These are phyloP conservation scores for Blastomyces percursus DNA, from an alignment of 2,329 filamentous ascomycete species.

Conservation along the genomic window DNA sequence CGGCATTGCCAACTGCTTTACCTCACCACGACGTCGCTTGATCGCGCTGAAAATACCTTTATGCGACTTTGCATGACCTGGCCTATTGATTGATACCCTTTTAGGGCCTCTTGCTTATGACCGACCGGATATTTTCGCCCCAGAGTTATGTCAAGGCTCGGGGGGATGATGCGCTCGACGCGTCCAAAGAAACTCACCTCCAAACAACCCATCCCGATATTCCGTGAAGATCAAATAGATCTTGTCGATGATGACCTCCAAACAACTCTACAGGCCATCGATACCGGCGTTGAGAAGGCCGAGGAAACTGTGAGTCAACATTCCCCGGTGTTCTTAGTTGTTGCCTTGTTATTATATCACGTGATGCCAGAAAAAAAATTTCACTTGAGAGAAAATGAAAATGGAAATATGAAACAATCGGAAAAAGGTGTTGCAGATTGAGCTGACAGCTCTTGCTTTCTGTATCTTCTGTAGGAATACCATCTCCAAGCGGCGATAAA, in stretches of 20 bases:
- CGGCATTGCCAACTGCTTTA: conserved; percentile 24
- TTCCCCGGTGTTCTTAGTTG: conserved; percentile 20
- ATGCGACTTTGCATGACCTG: conserved; percentile 43
- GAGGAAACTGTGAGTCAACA: conserved; percentile 82
- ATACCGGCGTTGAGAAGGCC: conserved; percentile 91
- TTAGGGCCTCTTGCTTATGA: conserved; percentile 42
- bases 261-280: conserved; percentile 70
- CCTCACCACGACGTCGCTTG: conserved; percentile 39
- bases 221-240: conserved; percentile 86
- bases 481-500: conserved; percentile 81
- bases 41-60: conserved; percentile 47
- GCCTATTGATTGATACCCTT: conserved; percentile 55
- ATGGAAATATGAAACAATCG: neutral
- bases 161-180: conserved; percentile 37
- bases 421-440: conserved; percentile 1
- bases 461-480: conserved; percentile 57
- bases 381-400: neutral
- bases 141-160: conserved; percentile 37
- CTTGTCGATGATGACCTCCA: conserved; percentile 76
- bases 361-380: conserved; percentile 22
- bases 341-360: conserved; percentile 28
- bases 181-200: conserved; percentile 66
- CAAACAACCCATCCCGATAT: conserved; percentile 76
- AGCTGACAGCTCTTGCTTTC: conserved; percentile 3
- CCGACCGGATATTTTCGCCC: conserved; percentile 28